A percentile compares a stretch with the other conserved stretches of the same genome.
Evolutionary conservation across 768 basidiomycete species (phyloP).

Genomic region (Amanita phalloides): DNA sequence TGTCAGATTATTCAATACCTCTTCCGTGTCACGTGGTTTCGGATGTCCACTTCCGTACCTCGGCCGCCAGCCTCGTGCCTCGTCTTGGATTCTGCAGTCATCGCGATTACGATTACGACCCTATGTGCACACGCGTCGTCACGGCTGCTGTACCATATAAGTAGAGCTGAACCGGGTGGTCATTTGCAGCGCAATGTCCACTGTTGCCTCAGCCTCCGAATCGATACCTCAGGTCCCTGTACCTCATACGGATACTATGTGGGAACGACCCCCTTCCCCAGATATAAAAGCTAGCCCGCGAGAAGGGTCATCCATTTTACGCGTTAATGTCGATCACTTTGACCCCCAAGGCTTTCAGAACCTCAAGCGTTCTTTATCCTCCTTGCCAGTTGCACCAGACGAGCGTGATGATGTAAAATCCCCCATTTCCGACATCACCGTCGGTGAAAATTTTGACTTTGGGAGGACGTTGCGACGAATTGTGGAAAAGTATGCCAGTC

Average conservation of each 20-base stretch:
- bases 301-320: constrained; percentile 13
- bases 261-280: neutral
- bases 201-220: neutral
- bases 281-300: neutral
- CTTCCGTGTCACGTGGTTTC: neutral
- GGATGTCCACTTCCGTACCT: neutral
- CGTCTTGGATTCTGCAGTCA: neutral
- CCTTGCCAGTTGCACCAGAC: neutral
- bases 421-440: constrained; percentile 15
- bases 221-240: neutral
- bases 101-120: neutral
- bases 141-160: too few relatives aligned
- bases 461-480: constrained; percentile 21
- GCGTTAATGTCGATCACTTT: constrained; percentile 36
- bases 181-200: neutral
- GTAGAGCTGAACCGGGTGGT: neutral
- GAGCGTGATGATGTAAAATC: constrained; percentile 1
- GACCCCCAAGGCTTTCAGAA: constrained; percentile 38
- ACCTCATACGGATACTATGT: too few relatives aligned
- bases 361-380: constrained; percentile 23
- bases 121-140: too few relatives aligned
- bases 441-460: constrained; percentile 23
- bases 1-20: too few relatives aligned
- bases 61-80: too few relatives aligned
- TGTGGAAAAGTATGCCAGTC: constrained; percentile 19